These are phyloP conservation scores for Ceratobasidium sp. DNA, from an alignment of 1,284 basidiomycete species.

Conservation along the genomic window DNA sequence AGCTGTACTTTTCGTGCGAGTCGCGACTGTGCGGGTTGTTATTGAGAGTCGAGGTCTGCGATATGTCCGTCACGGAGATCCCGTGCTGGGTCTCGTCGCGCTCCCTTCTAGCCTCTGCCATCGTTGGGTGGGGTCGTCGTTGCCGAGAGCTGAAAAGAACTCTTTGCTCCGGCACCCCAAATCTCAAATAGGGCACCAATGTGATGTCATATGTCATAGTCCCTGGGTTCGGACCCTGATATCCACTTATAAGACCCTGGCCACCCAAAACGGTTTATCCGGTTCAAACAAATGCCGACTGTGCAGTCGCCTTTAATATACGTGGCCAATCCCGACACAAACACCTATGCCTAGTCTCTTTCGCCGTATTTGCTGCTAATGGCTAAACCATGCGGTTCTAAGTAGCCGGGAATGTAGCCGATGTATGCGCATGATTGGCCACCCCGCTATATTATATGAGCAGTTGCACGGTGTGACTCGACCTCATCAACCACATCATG, in stretches of 20 bases:
- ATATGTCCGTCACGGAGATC: slow-evolving; percentile 8
- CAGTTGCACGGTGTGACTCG: not conserved
- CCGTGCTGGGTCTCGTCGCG: slow-evolving; percentile 15
- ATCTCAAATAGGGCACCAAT: slow-evolving; percentile 17
- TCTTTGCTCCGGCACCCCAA: slow-evolving; percentile 3
- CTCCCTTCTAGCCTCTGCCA: slow-evolving; percentile 21
- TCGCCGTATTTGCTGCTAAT: too few relatives aligned
- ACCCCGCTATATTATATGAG: not conserved
- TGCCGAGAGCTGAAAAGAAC: slow-evolving; percentile 8
- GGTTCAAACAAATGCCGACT: not conserved
- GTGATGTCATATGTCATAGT: slow-evolving; percentile 33
- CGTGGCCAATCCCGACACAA: too few relatives aligned
- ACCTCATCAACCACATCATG: not conserved
- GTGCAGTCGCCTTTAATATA: too few relatives aligned
- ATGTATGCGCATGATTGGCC: not conserved
- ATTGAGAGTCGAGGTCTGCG: slow-evolving; percentile 30
- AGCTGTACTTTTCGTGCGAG: slow-evolving; percentile 38
- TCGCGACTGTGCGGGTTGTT: not conserved
- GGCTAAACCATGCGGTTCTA: not conserved
- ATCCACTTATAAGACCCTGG: not conserved
- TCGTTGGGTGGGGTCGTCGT: too few relatives aligned
- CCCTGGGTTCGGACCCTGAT: slow-evolving; percentile 22
- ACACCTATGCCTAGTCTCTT: too few relatives aligned
- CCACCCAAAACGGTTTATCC: not conserved
- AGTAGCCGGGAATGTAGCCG: not conserved